A percentile compares a stretch with the other conserved stretches of the same genome.
Evolutionary conservation across 2,329 filamentous ascomycete species (phyloP).

Genomic region (Diplodia mutila): DNA sequence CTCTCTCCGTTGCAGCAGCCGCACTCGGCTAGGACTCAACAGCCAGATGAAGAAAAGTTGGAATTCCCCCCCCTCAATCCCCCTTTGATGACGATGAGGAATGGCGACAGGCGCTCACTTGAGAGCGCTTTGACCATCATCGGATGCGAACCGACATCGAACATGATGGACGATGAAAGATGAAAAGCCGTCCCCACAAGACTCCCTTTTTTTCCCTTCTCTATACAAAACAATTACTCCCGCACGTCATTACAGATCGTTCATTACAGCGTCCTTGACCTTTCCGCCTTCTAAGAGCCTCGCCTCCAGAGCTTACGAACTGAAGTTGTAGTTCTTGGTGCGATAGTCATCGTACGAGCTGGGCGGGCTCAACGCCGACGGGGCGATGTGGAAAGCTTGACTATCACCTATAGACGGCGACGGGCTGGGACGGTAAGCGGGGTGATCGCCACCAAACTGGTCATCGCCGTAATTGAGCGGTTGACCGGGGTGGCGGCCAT

Average conservation of each 20-base stretch:
- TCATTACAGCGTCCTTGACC: neutral
- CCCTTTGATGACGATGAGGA: neutral
- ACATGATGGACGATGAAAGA: neutral
- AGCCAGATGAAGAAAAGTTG: neutral
- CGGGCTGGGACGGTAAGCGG: conserved; percentile 11
- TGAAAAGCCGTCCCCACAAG: neutral
- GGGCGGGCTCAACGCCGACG: conserved; percentile 16
- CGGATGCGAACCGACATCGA: neutral
- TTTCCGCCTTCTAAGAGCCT: neutral
- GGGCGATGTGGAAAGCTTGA: conserved; percentile 14
- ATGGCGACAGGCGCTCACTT: neutral
- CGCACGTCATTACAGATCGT: neutral
- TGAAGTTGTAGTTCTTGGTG: conserved; percentile 18
- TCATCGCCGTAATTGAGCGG: conserved; percentile 34
- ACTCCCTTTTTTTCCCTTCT: neutral
- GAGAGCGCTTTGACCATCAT: neutral
- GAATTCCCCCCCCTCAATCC: neutral
- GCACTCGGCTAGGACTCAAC: neutral
- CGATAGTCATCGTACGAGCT: conserved; percentile 23
- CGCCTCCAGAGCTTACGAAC: neutral
- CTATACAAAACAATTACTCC: neutral
- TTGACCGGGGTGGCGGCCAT: conserved; percentile 45
- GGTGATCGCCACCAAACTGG: conserved; percentile 2
- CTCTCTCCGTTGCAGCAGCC: neutral
- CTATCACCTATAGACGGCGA: neutral